Percentiles rank a stretch among this genome's conserved stretches.
Evolutionary conservation across 2,329 filamentous ascomycete species (phyloP).

Genomic region (Knoxdaviesia capensis): DNA sequence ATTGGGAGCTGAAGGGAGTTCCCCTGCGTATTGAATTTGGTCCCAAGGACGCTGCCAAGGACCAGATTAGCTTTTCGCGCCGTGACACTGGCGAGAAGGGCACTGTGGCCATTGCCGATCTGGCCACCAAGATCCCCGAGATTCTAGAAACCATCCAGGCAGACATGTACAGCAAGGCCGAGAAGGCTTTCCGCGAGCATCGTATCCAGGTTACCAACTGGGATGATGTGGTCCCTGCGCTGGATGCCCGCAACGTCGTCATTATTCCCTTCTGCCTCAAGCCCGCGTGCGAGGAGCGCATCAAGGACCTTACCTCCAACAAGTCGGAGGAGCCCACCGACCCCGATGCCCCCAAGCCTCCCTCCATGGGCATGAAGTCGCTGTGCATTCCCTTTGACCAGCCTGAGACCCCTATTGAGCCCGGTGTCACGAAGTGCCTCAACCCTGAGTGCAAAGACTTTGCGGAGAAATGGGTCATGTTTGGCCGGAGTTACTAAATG

Average conservation of each 20-base stretch:
- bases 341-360: conserved; percentile 31
- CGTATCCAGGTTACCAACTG: conserved; percentile 66
- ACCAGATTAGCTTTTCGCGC: conserved; percentile 67
- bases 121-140: conserved; percentile 53
- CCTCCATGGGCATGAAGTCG: conserved; percentile 47
- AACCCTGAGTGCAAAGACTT: conserved; percentile 65
- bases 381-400: conserved; percentile 64
- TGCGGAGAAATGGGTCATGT: conserved; percentile 82
- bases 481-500: conserved; percentile 51
- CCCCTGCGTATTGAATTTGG: conserved; percentile 90
- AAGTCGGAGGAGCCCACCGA: conserved; percentile 38
- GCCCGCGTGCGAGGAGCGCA: conserved; percentile 70
- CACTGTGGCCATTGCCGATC: conserved; percentile 53
- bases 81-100: conserved; percentile 76
- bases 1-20: conserved; percentile 94
- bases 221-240: conserved; percentile 75
- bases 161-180: conserved; percentile 61
- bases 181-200: conserved; percentile 60
- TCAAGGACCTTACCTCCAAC: conserved; percentile 80
- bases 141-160: conserved; percentile 79
- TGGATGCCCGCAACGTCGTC: conserved; percentile 83
- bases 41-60: conserved; percentile 76
- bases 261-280: conserved; percentile 80
- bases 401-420: conserved; percentile 50
- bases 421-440: conserved; percentile 74